These are phyloP conservation scores for Xylaria sp. DNA, from an alignment of 2,329 filamentous ascomycete genomes.

Conservation along the genomic window DNA sequence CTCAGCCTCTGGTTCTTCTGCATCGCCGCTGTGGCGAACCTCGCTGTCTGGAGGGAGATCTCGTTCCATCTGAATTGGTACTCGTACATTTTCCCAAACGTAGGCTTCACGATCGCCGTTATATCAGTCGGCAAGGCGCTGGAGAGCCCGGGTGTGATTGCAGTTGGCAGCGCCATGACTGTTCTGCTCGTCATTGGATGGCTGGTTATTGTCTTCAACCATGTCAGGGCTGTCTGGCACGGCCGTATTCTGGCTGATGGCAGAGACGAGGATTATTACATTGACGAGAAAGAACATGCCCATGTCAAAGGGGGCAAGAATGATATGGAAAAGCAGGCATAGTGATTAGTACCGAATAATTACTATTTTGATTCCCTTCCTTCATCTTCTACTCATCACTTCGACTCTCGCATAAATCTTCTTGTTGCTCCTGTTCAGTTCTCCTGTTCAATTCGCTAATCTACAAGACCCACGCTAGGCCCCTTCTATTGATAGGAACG, in stretches of 20 bases:
- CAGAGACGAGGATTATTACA: slow-evolving; percentile 64
- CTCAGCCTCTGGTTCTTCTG: slow-evolving; percentile 64
- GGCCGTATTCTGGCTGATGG: slow-evolving; percentile 68
- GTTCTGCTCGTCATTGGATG: slow-evolving; percentile 65
- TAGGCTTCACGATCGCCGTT: slow-evolving; percentile 69
- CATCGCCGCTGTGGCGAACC: slow-evolving; percentile 48
- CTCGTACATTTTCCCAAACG: slow-evolving; percentile 75
- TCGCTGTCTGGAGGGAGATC: slow-evolving; percentile 46
- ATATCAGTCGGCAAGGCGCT: slow-evolving; percentile 67
- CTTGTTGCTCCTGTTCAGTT: neutral
- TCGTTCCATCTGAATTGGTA: slow-evolving; percentile 65
- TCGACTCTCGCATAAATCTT: neutral
- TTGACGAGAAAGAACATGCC: slow-evolving; percentile 39
- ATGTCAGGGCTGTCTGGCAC: slow-evolving; percentile 61
- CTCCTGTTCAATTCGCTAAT: neutral
- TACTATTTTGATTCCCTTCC: neutral
- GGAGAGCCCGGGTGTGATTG: slow-evolving; percentile 62
- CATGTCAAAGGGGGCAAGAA: slow-evolving; percentile 41
- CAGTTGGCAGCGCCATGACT: slow-evolving; percentile 66
- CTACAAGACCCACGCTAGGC: neutral
- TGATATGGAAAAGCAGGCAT: slow-evolving; percentile 41
- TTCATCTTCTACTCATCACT: neutral
- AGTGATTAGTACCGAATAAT: neutral
- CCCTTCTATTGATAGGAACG: neutral
- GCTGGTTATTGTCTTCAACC: slow-evolving; percentile 61